phyloP scores from a whole-genome alignment of 208 protist species.

The Entamoeba dispar region DNA sequence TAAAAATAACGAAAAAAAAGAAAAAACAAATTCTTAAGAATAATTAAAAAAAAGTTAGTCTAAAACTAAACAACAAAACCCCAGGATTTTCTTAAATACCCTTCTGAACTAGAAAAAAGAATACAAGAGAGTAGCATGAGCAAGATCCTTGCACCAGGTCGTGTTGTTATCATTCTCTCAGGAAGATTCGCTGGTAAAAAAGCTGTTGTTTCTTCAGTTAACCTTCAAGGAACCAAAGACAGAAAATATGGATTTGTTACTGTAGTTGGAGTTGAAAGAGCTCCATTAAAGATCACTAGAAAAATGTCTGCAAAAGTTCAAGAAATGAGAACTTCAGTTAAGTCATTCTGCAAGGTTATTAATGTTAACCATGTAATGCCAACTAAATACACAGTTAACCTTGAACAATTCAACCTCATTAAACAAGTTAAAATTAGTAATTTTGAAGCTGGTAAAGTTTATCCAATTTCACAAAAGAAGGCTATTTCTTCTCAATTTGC shows the following conservation, averaged over 20 bases:
- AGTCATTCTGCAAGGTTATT: slow-evolving; percentile 38
- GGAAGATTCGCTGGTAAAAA: slow-evolving; percentile 44
- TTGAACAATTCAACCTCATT: not conserved
- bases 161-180: slow-evolving; percentile 38
- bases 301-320: slow-evolving; percentile 32
- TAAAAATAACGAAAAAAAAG: too few species aligned
- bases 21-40: too few species aligned
- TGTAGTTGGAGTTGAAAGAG: slow-evolving; percentile 37
- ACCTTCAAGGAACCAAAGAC: not conserved
- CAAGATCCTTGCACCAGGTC: slow-evolving; percentile 28
- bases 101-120: too few species aligned
- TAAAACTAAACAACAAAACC: too few species aligned
- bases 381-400: slow-evolving; percentile 32
- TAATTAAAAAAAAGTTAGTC: too few species aligned
- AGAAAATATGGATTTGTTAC: slow-evolving; percentile 28
- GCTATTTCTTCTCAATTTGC: not conserved
- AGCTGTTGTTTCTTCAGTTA: slow-evolving; percentile 27
- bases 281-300: slow-evolving; percentile 30
- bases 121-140: not conserved
- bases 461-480: not conserved
- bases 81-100: too few species aligned
- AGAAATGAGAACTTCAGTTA: slow-evolving; percentile 28
- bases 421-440: not conserved
- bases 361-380: slow-evolving; percentile 44
- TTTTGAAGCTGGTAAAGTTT: not conserved